phyloP scores from a whole-genome alignment of 495 filamentous ascomycete genomes.

The Hypoxylon rickii region DNA sequence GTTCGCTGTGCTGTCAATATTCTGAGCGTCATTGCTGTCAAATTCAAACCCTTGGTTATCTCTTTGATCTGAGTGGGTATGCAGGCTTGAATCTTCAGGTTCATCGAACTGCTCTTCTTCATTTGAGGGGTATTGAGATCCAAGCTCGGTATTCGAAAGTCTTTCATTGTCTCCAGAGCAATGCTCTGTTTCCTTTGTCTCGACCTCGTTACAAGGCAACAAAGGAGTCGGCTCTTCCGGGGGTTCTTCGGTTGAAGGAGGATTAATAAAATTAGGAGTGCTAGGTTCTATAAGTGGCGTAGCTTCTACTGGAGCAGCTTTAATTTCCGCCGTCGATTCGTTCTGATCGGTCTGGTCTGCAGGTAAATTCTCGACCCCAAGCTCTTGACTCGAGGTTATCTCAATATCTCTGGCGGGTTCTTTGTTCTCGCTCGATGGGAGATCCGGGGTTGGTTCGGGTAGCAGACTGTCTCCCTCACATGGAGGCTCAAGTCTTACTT shows the following conservation, averaged over 20 bases:
- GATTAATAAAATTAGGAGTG: not conserved
- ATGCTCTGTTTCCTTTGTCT: not conserved
- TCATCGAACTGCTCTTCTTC: not conserved
- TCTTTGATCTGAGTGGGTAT: not conserved
- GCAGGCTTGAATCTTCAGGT: not conserved
- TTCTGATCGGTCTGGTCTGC: not conserved
- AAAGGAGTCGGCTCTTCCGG: conserved; percentile 4
- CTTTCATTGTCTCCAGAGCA: not conserved
- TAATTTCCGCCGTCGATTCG: not conserved
- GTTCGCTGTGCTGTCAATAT: not conserved
- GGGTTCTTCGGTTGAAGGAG: not conserved
- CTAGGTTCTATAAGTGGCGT: not conserved
- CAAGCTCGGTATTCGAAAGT: not conserved
- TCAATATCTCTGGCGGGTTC: not conserved
- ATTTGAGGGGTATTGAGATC: not conserved
- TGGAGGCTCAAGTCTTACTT: not conserved
- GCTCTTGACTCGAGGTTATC: conserved; percentile 2
- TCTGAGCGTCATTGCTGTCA: not conserved
- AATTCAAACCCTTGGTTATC: not conserved
- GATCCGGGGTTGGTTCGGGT: not conserved
- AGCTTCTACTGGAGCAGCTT: not conserved
- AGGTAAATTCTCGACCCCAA: not conserved
- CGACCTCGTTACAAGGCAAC: not conserved
- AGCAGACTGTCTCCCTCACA: not conserved
- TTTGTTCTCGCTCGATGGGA: not conserved